Conservation (phyloP, 2,329 filamentous ascomycete genomes). For the Xylariales sp. region DNA sequence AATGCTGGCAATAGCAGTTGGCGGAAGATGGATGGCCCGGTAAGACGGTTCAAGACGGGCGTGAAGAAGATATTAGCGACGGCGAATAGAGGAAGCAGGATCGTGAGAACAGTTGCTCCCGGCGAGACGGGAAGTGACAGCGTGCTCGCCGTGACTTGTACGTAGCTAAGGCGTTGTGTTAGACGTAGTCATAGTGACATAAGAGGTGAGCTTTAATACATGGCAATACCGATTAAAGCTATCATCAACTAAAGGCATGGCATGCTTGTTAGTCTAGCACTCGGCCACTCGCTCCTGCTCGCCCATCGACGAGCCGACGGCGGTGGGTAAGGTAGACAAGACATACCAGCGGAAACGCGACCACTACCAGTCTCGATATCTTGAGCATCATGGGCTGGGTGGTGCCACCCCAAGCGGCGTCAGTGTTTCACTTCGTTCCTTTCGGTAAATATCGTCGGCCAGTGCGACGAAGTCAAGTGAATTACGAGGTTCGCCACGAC, state of each 20-base stretch:
- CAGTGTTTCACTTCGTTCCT: neutral
- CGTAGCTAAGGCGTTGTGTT: conserved; percentile 41
- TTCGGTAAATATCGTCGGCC: neutral
- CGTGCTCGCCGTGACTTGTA: conserved; percentile 46
- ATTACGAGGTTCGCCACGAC: no score
- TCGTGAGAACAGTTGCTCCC: conserved; percentile 46
- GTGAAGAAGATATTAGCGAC: conserved; percentile 45
- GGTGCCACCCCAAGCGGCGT: neutral
- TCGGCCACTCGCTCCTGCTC: neutral
- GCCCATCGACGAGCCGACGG: neutral
- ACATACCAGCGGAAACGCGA: conserved; percentile 27
- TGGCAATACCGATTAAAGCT: conserved; percentile 37
- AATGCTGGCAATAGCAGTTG: conserved; percentile 51
- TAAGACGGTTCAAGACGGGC: conserved; percentile 33
- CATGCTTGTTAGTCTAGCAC: conserved; percentile 17
- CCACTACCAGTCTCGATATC: conserved; percentile 25
- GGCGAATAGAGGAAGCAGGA: conserved; percentile 48
- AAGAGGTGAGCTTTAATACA: conserved; percentile 23
- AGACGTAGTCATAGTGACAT: conserved; percentile 13
- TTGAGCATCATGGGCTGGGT: conserved; percentile 18
- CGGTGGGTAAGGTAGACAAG: neutral
- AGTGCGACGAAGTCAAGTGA: neutral
- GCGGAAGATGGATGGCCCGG: conserved; percentile 26
- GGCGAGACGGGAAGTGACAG: conserved; percentile 48
- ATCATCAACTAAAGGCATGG: conserved; percentile 32